A percentile compares a stretch with the other conserved stretches of the same genome.
phyloP scores from a whole-genome alignment of 768 basidiomycete species.

The Kwoniella shandongensis region DNA sequence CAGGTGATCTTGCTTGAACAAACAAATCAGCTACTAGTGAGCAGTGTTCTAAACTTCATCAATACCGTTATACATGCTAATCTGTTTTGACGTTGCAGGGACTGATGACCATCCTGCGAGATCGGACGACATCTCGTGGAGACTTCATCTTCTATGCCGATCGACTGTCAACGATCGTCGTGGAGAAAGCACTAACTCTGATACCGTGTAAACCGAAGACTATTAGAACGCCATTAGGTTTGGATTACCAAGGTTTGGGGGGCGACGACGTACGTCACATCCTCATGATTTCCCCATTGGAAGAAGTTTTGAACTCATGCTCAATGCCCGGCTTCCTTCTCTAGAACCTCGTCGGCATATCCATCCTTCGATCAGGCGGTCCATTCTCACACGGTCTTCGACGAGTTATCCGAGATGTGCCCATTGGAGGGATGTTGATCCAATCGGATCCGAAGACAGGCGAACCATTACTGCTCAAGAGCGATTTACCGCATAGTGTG shows the following conservation, averaged over 20 bases:
- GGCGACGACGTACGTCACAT: constrained; percentile 60
- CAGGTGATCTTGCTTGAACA: constrained; percentile 69
- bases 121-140: constrained; percentile 66
- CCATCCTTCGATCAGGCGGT: constrained; percentile 88
- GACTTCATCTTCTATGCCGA: constrained; percentile 94
- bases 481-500: constrained; percentile 72
- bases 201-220: constrained; percentile 66
- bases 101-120: constrained; percentile 81
- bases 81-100: constrained; percentile 60
- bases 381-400: constrained; percentile 88
- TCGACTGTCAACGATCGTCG: constrained; percentile 75
- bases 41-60: constrained; percentile 8
- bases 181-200: constrained; percentile 78
- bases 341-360: constrained; percentile 80
- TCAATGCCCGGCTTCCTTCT: not conserved
- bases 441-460: constrained; percentile 81
- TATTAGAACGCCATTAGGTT: constrained; percentile 68
- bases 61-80: not conserved
- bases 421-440: constrained; percentile 83
- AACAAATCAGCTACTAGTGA: constrained; percentile 76
- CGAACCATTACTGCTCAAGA: constrained; percentile 82
- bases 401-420: constrained; percentile 79
- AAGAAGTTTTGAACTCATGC: not conserved
- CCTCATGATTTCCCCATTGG: not conserved
- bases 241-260: constrained; percentile 62